Evolutionary conservation across 169 alveolate genomes (phyloP), one percentile per base, ranked within the genome.

Genomic region (Miamiensis avidus): DNA sequence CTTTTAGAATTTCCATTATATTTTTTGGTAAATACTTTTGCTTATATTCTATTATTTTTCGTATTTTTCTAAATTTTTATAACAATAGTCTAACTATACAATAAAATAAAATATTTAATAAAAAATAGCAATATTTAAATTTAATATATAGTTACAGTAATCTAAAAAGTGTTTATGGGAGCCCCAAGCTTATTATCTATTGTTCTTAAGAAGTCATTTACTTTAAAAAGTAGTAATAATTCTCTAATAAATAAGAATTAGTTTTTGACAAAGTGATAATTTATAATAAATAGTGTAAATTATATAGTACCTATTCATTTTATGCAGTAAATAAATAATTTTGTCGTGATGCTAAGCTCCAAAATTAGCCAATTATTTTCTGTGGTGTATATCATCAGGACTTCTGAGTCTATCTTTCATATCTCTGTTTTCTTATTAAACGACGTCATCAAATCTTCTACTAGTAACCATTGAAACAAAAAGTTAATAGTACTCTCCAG

Each of bases 381-480:
- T 84, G 49, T 89, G 89, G 34, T 86, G 88, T 69, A 83, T 27
- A 29, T 78, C 83, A 34, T 78, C 84, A 0, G 87, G 89, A 49
- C 83, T 73, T 75, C 91, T 89, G 31, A 92, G 81, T 34, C 95
- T 84, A 15, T 87, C 81, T 76, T 87, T 82, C 29, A 84, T 77
- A 31, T 76, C 83, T 73, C 82, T 65, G 11, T 75, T n/a, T n/a
- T n/a, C 87, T 34, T 88, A 75, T 65, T 87, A 77, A 93, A 89
- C 89, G 6, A 92, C 81, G 83, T 92, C 95, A 34, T 86, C 92
- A 82, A 75, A 92, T 29, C 87, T 89, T 73, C 93, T 83, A 76
- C 89, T 87, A 0, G 92, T 92, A 1, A 92, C 85, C 91, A 92
- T 92, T 0, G 95, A 91, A 31, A 92, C 88, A 73, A 92, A 92